Percentiles rank a stretch among this genome's conserved stretches.
These are phyloP conservation scores for Fusarium heterosporum DNA, from an alignment of 2,329 filamentous ascomycete genomes.

Conservation along the genomic window DNA sequence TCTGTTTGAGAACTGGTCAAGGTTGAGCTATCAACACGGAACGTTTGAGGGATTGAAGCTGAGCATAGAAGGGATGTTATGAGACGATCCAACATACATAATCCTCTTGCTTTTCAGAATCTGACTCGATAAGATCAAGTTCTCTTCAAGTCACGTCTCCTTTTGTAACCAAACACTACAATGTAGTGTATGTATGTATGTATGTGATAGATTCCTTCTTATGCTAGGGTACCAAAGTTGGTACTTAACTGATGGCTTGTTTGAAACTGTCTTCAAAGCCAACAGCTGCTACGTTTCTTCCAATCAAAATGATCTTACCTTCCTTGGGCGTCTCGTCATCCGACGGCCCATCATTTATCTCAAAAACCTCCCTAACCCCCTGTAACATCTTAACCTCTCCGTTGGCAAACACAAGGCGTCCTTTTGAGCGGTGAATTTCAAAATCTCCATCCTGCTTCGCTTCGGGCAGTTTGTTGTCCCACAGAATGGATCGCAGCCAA, in stretches of 20 bases:
- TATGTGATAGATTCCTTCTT: neutral
- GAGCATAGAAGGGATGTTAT: neutral
- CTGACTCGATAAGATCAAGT: neutral
- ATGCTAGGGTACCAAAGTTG: neutral
- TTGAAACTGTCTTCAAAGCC: constrained; percentile 63
- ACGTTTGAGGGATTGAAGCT: neutral
- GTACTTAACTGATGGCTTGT: constrained; percentile 40
- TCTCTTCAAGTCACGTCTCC: neutral
- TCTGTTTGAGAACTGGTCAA: neutral
- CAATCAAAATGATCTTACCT: constrained; percentile 75
- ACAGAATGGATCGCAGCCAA: constrained; percentile 86
- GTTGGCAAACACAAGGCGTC: constrained; percentile 73
- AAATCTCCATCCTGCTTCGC: constrained; percentile 60
- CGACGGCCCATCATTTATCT: constrained; percentile 76
- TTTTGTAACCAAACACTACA: neutral
- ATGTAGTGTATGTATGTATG: neutral
- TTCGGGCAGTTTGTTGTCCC: constrained; percentile 76
- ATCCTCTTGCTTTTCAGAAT: neutral
- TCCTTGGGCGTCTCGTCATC: constrained; percentile 47
- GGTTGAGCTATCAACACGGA: neutral
- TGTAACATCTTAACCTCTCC: constrained; percentile 83
- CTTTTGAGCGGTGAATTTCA: constrained; percentile 91
- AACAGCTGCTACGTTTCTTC: constrained; percentile 63
- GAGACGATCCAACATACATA: neutral
- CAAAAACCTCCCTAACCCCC: constrained; percentile 93